These are phyloP conservation scores for Acanthamoeba culbertsoni DNA, from an alignment of 208 protist genomes.

Conservation along the genomic window DNA sequence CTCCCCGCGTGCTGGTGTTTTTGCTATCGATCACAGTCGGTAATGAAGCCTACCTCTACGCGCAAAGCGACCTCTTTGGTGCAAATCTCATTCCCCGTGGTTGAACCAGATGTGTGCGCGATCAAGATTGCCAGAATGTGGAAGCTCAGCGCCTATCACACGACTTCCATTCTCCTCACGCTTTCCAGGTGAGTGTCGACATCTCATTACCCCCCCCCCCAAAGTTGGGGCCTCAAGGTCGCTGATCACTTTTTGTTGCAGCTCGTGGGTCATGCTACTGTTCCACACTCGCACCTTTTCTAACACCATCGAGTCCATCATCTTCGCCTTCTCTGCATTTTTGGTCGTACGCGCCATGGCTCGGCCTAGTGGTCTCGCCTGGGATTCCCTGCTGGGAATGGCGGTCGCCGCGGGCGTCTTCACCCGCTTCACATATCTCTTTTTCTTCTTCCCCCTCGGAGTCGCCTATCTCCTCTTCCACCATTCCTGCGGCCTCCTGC, in stretches of 20 bases:
- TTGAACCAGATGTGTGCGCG: neutral
- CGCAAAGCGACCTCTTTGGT: too few species aligned
- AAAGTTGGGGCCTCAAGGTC: neutral
- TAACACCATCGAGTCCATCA: conserved; percentile 59
- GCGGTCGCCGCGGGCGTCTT: neutral
- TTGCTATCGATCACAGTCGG: conserved; percentile 22
- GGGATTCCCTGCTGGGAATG: neutral
- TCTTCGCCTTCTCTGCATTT: conserved; percentile 6
- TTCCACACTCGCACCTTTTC: conserved; percentile 56
- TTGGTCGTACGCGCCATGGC: neutral
- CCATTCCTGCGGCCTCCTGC: neutral
- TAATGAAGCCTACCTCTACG: neutral
- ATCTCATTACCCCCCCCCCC: neutral
- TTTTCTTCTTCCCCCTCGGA: neutral
- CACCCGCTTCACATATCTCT: conserved; percentile 43
- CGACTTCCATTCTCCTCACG: neutral
- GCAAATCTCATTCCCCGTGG: neutral
- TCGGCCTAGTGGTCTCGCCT: neutral
- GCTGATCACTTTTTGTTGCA: neutral
- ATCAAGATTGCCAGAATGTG: neutral
- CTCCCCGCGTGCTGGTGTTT: conserved; percentile 9
- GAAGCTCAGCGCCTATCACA: neutral
- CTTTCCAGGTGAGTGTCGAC: neutral
- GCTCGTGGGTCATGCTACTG: conserved; percentile 57
- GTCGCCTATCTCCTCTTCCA: conserved; percentile 23